Evolutionary conservation across 441 rosid genomes (phyloP), one percentile per base, ranked within the genome.

Genomic region (Populus trichocarpa): DNA sequence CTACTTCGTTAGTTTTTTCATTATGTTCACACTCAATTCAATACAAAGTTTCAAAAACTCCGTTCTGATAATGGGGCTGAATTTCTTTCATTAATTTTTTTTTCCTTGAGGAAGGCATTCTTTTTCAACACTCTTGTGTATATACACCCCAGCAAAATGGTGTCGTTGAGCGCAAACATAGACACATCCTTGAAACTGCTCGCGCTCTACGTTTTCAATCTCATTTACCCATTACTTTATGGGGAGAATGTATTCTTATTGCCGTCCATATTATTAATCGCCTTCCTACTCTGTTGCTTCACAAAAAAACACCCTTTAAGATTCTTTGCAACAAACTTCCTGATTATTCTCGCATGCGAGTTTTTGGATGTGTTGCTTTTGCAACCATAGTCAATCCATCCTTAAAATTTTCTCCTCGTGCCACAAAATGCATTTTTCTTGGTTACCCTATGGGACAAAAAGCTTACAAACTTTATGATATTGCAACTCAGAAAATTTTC

Each of bases 311-410:
- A 46, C 18, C 20, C 0, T 46, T 46, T 46, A 2, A 46, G 20
- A 46, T 46, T 0, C 20, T 4, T 46, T 14, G 14, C 2, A 14
- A 14, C 0, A 50, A 50, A 0, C 0, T 4, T 0, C 57, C 7
- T 14, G 20, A 46, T 46, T 46, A 46, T 1, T 46, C 57, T 14
- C 7, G 18, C 0, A 14, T 46, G 20, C 0, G 20, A 14, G 20
- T 46, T 46, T 46, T 46, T 14, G 20, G 20, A 0, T 46, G 57
- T 1, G 0, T 46, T 1, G 2, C 0, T 46, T 46, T 46, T 1
- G 20, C 20, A 14, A 46, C 57, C 0, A 46, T 13, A 1, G 57
- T 14, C 2, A 14, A 4, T 0, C 57, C 57, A 46, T 46, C 57
- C 7, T 46, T 20, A 4, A 46, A 46, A 46, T 13, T 4, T 46